Evolutionary conservation across 306 rosid species (phyloP).

Genomic region (Trichosanthes truncata): DNA sequence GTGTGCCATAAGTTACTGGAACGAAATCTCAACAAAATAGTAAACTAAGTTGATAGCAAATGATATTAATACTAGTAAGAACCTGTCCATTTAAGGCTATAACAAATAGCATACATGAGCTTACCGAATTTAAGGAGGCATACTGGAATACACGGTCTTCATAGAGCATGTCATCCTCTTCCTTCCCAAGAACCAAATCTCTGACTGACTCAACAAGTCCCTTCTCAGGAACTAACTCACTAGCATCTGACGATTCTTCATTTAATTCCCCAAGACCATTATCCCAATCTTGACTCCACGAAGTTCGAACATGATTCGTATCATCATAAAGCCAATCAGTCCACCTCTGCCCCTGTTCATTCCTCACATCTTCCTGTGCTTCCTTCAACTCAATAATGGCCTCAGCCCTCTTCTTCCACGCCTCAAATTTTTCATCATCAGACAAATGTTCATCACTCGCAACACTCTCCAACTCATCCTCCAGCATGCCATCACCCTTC

Average conservation of each 20-base stretch:
- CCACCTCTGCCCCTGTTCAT: slow-evolving; percentile 59
- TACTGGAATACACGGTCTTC: slow-evolving; percentile 89
- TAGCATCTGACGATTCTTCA: slow-evolving; percentile 24
- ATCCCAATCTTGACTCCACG: slow-evolving; percentile 51
- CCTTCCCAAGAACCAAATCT: slow-evolving; percentile 37
- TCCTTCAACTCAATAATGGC: slow-evolving; percentile 78
- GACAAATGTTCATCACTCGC: slow-evolving; percentile 23
- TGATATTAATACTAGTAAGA: neutral
- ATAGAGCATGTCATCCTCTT: slow-evolving; percentile 71
- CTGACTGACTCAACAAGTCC: slow-evolving; percentile 47
- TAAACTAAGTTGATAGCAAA: neutral
- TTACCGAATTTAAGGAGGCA: slow-evolving; percentile 80
- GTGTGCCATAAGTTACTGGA: neutral
- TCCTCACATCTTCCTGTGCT: slow-evolving; percentile 54
- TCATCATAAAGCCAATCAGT: slow-evolving; percentile 75
- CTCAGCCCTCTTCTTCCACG: slow-evolving; percentile 90
- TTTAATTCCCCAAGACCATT: slow-evolving; percentile 23
- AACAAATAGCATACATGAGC: neutral
- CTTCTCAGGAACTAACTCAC: slow-evolving; percentile 24
- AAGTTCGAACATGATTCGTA: neutral
- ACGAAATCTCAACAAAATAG: neutral
- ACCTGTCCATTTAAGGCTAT: neutral
- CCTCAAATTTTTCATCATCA: slow-evolving; percentile 56
- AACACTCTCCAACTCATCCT: slow-evolving; percentile 20
- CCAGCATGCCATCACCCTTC: slow-evolving; percentile 60